Base-by-base conservation (phyloP, 768 basidiomycete species). In the Panaeolus papilionaceus region DNA sequence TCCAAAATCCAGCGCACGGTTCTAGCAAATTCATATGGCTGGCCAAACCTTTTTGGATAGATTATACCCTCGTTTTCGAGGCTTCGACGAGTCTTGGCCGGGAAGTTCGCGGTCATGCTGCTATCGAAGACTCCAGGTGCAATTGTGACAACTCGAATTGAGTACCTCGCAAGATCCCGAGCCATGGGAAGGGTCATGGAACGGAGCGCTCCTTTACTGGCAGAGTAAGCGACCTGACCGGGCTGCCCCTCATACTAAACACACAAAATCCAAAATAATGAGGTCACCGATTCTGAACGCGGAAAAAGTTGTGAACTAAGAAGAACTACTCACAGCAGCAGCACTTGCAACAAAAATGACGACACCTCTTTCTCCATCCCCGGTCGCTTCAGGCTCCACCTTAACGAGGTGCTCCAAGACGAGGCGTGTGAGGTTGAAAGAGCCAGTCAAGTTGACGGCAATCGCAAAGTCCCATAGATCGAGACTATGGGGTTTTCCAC, bases 111-210 rank as follows among this genome's bases (percentile, higher is more conserved):
- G 1, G 83, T 82, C 79, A 85, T 80, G 66, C 75, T 80, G 64
- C 80, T 86, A 7, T 77, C 76, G 74, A 90, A 89, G 1, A 84
- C 79, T 4, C 84, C 85, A 0, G 88, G 88, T 0, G 88, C 88
- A 64, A 89, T 78, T 20, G 86, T 81, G 42, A 88, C 83, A 61
- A 88, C 88, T 68, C 86, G 83, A 38, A 86, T 76, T 61, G 81
- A 84, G 68, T 86, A 81, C 12, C 83, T 79, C 2, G 83, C 80
- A 12, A 89, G 80, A 72, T 89, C 88, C 63, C 88, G 81, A 3
- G 88, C 85, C 81, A 89, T 83, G 1, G 88, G 88, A 2, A 89
- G 80, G 0, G 86, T 84, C 84, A 89, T 84, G 0, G 87, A 85
- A 23, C 78, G 76, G 3, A 89, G 68, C 0, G 84, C 88, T 61